phyloP scores from a whole-genome alignment of 2,329 filamentous ascomycete species.

The Bipolaris victoriae region DNA sequence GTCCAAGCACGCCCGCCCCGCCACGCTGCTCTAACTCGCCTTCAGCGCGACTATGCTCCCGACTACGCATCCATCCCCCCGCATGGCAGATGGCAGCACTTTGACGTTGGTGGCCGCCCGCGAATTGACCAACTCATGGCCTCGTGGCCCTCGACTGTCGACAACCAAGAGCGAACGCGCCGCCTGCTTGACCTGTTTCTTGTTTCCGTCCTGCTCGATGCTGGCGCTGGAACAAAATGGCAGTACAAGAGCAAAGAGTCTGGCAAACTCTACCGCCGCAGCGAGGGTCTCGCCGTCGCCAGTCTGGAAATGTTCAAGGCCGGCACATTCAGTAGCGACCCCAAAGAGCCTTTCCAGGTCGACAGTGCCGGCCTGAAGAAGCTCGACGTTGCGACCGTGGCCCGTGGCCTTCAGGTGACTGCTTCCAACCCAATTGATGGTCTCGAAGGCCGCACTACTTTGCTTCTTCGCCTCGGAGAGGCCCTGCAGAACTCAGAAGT shows the following conservation, averaged over 20 bases:
- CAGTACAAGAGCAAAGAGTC: conserved; percentile 91
- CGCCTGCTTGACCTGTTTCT: conserved; percentile 79
- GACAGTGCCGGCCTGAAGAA: conserved; percentile 80
- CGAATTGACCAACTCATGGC: conserved; percentile 73
- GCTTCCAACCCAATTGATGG: conserved; percentile 83
- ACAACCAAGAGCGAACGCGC: conserved; percentile 75
- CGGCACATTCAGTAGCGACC: conserved; percentile 84
- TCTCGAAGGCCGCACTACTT: conserved; percentile 79
- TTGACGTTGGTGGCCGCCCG: conserved; percentile 78
- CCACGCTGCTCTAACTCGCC: conserved; percentile 6
- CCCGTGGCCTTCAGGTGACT: conserved; percentile 82
- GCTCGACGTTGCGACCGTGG: conserved; percentile 75
- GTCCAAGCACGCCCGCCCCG: background rate
- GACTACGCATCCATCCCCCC: conserved; percentile 77
- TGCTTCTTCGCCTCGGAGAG: conserved; percentile 75
- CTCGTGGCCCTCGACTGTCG: conserved; percentile 71
- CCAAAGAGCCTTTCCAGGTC: conserved; percentile 82
- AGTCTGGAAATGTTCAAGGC: conserved; percentile 92
- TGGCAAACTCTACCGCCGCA: conserved; percentile 79
- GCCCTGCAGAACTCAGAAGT: conserved; percentile 81
- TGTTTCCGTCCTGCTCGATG: conserved; percentile 81
- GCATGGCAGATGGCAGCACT: conserved; percentile 83
- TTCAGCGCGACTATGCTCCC: conserved; percentile 70
- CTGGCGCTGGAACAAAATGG: conserved; percentile 90
- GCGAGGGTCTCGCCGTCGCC: conserved; percentile 83